Evolutionary conservation across 2,329 filamentous ascomycete species (phyloP).

Genomic region (Microsporum audouinii): DNA sequence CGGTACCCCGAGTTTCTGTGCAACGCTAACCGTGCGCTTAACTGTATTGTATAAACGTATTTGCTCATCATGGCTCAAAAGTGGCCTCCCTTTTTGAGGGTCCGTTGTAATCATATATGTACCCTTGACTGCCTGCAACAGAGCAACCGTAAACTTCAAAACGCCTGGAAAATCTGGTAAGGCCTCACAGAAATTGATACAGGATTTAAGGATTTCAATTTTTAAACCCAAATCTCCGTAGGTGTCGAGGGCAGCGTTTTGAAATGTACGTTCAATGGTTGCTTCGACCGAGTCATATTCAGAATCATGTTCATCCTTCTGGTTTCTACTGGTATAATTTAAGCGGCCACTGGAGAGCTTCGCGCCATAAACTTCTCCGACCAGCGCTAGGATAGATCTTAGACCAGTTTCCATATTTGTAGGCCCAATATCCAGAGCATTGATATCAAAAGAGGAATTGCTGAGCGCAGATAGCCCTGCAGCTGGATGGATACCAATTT

Average conservation of each 20-base stretch:
- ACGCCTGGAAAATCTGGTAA: slow-evolving; percentile 84
- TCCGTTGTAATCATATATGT: slow-evolving; percentile 60
- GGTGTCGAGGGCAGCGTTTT: slow-evolving; percentile 34
- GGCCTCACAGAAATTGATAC: slow-evolving; percentile 87
- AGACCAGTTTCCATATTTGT: slow-evolving; percentile 34
- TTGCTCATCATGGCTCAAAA: slow-evolving; percentile 72
- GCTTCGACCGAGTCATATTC: slow-evolving; percentile 28
- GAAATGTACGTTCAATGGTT: slow-evolving; percentile 36
- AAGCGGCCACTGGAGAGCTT: background rate
- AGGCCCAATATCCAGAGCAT: slow-evolving; percentile 31
- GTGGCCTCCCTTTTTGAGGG: slow-evolving; percentile 57
- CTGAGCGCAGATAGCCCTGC: slow-evolving; percentile 69
- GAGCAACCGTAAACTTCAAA: slow-evolving; percentile 71
- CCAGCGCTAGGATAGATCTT: slow-evolving; percentile 27
- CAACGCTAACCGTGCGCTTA: slow-evolving; percentile 67
- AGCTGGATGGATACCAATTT: slow-evolving; percentile 88
- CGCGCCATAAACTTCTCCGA: slow-evolving; percentile 32
- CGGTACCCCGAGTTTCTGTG: slow-evolving; percentile 59
- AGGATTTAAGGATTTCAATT: slow-evolving; percentile 74
- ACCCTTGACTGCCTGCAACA: slow-evolving; percentile 65
- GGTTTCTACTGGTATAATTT: slow-evolving; percentile 10
- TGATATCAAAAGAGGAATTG: slow-evolving; percentile 36
- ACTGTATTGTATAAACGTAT: slow-evolving; percentile 74
- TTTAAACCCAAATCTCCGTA: slow-evolving; percentile 76
- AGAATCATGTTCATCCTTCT: slow-evolving; percentile 12